Conservation (phyloP, 2,329 filamentous ascomycete genomes). For the Calcarisporium arbuscula region DNA sequence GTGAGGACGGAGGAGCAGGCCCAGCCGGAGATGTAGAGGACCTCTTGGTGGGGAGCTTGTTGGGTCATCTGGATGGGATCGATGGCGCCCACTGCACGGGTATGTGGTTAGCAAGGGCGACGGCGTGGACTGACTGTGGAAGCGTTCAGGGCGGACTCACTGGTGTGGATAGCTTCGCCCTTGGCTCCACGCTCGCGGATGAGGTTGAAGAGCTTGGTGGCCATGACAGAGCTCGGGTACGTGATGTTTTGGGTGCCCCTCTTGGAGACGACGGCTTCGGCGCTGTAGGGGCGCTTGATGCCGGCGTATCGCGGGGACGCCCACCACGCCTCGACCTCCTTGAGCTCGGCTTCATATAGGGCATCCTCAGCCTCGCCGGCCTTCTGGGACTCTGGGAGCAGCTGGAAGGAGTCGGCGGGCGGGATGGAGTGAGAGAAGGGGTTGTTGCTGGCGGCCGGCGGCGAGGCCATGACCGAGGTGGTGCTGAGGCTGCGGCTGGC, state of each 20-base stretch:
- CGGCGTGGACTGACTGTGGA: too few species aligned
- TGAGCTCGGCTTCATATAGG: conserved; percentile 75
- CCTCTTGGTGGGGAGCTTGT: conserved; percentile 91
- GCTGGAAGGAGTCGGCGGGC: conserved; percentile 74
- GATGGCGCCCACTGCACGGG: conserved; percentile 76
- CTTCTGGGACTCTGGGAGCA: conserved; percentile 73
- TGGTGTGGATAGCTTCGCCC: conserved; percentile 88
- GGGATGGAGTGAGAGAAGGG: conserved; percentile 21
- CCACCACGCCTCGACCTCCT: conserved; percentile 90
- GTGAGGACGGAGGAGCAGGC: conserved; percentile 92
- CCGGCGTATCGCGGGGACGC: conserved; percentile 73
- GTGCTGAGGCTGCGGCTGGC: conserved; percentile 24
- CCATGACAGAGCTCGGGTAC: conserved; percentile 92
- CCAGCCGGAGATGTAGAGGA: conserved; percentile 95
- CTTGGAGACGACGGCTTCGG: conserved; percentile 89
- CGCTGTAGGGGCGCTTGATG: conserved; percentile 87
- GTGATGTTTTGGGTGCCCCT: conserved; percentile 78
- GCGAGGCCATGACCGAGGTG: conserved; percentile 23
- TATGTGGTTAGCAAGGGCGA: conserved; percentile 11
- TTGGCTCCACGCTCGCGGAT: conserved; percentile 70
- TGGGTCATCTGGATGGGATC: conserved; percentile 99
- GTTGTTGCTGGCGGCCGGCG: conserved; percentile 12
- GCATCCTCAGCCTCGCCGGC: conserved; percentile 75
- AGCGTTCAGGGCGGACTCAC: conserved; percentile 45
- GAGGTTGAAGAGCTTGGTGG: conserved; percentile 86